Evolutionary conservation across 2,329 filamentous ascomycete genomes (phyloP).

Genomic region (Aspergillus terreus): DNA sequence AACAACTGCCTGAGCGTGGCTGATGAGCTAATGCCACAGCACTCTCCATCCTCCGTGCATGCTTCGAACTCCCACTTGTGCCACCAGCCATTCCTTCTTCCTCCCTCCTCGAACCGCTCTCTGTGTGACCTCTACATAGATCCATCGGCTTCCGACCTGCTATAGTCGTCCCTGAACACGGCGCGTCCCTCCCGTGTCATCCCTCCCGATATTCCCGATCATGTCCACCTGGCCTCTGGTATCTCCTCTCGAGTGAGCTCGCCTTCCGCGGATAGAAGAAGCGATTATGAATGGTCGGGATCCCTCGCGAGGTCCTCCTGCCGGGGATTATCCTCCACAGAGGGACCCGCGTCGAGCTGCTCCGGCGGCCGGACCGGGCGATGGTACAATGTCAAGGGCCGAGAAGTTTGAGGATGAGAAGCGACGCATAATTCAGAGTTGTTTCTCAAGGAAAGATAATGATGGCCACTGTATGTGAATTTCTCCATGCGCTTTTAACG

Average conservation of each 20-base stretch:
- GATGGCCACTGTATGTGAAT: conserved; percentile 73
- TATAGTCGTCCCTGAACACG: neutral
- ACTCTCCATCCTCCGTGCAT: conserved; percentile 9
- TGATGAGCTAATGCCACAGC: conserved; percentile 26
- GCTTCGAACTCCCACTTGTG: neutral
- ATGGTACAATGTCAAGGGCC: conserved; percentile 50
- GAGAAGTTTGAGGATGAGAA: conserved; percentile 97
- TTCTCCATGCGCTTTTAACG: conserved; percentile 12
- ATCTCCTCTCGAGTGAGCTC: conserved; percentile 22
- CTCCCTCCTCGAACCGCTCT: neutral
- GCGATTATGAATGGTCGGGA: conserved; percentile 37
- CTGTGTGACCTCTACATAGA: neutral
- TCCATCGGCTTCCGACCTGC: neutral
- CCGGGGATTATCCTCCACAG: conserved; percentile 25
- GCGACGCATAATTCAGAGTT: conserved; percentile 87
- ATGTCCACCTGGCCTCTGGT: conserved; percentile 30
- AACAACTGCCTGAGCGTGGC: conserved; percentile 3
- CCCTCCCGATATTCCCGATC: conserved; percentile 20
- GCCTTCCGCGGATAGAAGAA: conserved; percentile 16
- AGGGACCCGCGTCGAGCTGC: conserved; percentile 32
- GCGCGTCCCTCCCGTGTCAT: conserved; percentile 13
- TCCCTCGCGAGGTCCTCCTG: conserved; percentile 31
- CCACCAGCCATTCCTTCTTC: neutral
- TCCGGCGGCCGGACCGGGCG: conserved; percentile 20
- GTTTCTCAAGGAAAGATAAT: conserved; percentile 83